Percentiles rank a stretch among this genome's conserved stretches.
Conservation (phyloP, 495 filamentous ascomycete genomes). For the Neurospora sp. region DNA sequence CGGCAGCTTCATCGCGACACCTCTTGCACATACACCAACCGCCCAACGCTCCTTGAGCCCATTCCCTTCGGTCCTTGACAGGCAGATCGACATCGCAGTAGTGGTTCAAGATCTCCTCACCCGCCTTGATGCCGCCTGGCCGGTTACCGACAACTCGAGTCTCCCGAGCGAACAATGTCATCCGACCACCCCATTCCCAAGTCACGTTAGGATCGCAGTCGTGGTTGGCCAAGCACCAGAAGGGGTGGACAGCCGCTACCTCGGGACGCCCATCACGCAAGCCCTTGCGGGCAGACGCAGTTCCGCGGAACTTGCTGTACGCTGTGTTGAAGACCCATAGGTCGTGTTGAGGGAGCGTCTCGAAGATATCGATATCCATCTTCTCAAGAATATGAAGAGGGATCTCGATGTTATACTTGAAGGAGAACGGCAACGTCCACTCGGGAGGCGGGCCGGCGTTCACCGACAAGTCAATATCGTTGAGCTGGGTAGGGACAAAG, state of each 20-base stretch:
- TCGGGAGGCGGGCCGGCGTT: slow-evolving; percentile 44
- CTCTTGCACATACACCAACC: slow-evolving; percentile 75
- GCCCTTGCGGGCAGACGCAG: slow-evolving; percentile 73
- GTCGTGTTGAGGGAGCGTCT: slow-evolving; percentile 53
- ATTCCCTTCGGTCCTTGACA: slow-evolving; percentile 75
- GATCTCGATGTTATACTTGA: slow-evolving; percentile 69
- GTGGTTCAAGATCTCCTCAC: slow-evolving; percentile 82
- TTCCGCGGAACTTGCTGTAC: slow-evolving; percentile 87
- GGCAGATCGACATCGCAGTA: slow-evolving; percentile 82
- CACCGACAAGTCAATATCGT: slow-evolving; percentile 39
- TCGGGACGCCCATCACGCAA: slow-evolving; percentile 65
- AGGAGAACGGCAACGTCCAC: slow-evolving; percentile 78
- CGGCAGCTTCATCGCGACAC: slow-evolving; percentile 47
- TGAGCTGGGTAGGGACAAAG: slow-evolving; percentile 37
- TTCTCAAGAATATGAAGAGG: slow-evolving; percentile 81
- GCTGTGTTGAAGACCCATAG: slow-evolving; percentile 92
- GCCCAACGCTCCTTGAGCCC: slow-evolving; percentile 76
- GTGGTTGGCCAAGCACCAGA: slow-evolving; percentile 71
- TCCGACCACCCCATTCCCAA: slow-evolving; percentile 88
- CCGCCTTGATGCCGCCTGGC: slow-evolving; percentile 53
- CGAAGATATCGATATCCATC: slow-evolving; percentile 83
- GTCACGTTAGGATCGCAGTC: slow-evolving; percentile 86
- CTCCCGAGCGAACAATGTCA: slow-evolving; percentile 51
- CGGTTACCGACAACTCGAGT: slow-evolving; percentile 27
- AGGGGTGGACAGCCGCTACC: slow-evolving; percentile 55